These are phyloP conservation scores for Blastocystis sp. DNA, from an alignment of 352 stramenopile species.

Conservation along the genomic window DNA sequence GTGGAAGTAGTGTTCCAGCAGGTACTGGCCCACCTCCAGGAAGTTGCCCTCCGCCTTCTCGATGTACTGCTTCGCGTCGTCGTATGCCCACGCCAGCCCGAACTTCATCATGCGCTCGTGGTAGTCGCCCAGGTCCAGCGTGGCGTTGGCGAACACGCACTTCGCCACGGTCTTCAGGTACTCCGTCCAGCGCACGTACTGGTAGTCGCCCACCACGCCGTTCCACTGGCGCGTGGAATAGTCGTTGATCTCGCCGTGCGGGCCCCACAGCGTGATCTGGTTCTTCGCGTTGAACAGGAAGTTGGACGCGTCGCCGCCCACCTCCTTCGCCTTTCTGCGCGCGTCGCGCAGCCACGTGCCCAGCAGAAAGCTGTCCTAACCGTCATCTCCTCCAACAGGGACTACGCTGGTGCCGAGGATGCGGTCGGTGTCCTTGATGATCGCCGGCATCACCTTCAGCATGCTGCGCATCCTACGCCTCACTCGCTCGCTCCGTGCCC, in stretches of 20 bases:
- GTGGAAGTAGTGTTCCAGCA: slow-evolving; percentile 5
- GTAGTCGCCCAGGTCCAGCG: slow-evolving; percentile 11
- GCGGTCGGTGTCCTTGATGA: slow-evolving; percentile 26
- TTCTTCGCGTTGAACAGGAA: slow-evolving; percentile 65
- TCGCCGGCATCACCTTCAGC: slow-evolving; percentile 14
- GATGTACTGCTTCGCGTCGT: background rate
- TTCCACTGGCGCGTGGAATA: slow-evolving; percentile 46
- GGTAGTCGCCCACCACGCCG: slow-evolving; percentile 44
- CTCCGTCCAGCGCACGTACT: slow-evolving; percentile 48
- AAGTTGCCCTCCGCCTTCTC: background rate
- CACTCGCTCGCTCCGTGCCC: background rate
- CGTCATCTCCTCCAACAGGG: background rate
- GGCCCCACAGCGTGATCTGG: slow-evolving; percentile 65
- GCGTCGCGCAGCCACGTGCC: slow-evolving; percentile 37
- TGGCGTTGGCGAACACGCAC: slow-evolving; percentile 11
- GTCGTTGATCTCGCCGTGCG: slow-evolving; percentile 61
- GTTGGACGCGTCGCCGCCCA: slow-evolving; percentile 26
- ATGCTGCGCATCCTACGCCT: background rate
- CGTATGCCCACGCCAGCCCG: background rate
- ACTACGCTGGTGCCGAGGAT: slow-evolving; percentile 43
- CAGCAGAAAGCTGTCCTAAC: slow-evolving; percentile 47
- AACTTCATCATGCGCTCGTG: slow-evolving; percentile 41
- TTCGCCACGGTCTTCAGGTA: slow-evolving; percentile 43
- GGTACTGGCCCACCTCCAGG: background rate
- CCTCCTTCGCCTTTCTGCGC: slow-evolving; percentile 47